Base-by-base conservation (phyloP, 176 grass and related monocot genomes). In the Secale cereale region DNA sequence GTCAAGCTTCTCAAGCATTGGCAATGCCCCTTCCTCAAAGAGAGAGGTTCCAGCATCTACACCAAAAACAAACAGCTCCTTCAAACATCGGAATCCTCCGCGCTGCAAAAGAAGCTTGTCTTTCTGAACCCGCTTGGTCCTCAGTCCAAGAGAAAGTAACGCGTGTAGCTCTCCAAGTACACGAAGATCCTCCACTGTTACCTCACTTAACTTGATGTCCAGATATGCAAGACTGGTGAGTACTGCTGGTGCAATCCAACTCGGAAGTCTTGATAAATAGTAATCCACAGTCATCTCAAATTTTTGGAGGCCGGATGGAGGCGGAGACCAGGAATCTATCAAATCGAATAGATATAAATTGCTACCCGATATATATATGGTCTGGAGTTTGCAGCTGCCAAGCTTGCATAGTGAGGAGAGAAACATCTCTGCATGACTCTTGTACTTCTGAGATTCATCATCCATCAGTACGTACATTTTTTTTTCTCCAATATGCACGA, bases 321-420 rank as follows among this genome's bases (percentile, higher is more conserved):
- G 45, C 70, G 79, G 64, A 13, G 19, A 82, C 79, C 79, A 70
- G 10, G 12, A 56, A 60, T 82, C 31, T 72, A 82, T 40, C 6
- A 82, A 72, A 23, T 2, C n/a, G 23, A 82, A 35, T 5, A n/a
- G 22, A 28, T 22, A 43, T 13, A 3, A 25, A 7, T 61, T 1
- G 4, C 0, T 0, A 13, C 65, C 7, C 8, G 0, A 0, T 59
- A 82, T 82, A 54, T 15, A 2, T 20, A 82, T 27, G 17, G 50
- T 72, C 32, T 40, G 81, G 0, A 82, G 66, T 37, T 73, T 82
- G 5, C 11, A 32, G 11, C 1, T 57, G n/a, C 66, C n/a, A n/a
- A n/a, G n/a, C n/a, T n/a, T n/a, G n/a, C n/a, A n/a, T n/a, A n/a
- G n/a, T n/a, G n/a, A n/a, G n/a, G n/a, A n/a, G n/a, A n/a, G n/a